phyloP scores from a whole-genome alignment of 495 filamentous ascomycete genomes.

The Darksidea phi region DNA sequence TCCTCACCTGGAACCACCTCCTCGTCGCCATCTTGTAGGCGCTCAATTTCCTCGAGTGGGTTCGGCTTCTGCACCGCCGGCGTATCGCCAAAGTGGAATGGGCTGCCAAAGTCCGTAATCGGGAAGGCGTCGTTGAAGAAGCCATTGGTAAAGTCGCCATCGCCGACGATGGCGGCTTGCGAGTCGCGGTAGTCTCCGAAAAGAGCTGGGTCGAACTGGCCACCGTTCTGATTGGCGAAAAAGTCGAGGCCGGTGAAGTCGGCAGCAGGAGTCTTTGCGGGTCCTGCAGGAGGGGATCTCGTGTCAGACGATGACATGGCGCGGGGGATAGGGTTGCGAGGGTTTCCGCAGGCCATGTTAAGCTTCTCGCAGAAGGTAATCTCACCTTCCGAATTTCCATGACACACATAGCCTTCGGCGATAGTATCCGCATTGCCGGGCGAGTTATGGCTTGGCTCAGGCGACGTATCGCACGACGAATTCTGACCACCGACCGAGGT shows the following conservation, averaged over 20 bases:
- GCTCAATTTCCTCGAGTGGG: slow-evolving; percentile 71
- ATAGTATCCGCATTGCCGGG: slow-evolving; percentile 59
- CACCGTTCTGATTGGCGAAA: slow-evolving; percentile 79
- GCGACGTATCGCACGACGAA: slow-evolving; percentile 86
- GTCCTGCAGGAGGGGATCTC: slow-evolving; percentile 36
- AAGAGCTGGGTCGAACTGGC: slow-evolving; percentile 85
- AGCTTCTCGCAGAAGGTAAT: slow-evolving; percentile 66
- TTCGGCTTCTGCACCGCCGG: slow-evolving; percentile 60
- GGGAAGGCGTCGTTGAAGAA: slow-evolving; percentile 92
- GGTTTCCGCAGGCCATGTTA: slow-evolving; percentile 70
- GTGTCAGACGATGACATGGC: slow-evolving; percentile 41
- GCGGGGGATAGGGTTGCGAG: slow-evolving; percentile 64
- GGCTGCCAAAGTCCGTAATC: slow-evolving; percentile 68
- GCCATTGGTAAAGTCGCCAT: slow-evolving; percentile 63
- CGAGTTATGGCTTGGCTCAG: slow-evolving; percentile 62
- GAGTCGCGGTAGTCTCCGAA: slow-evolving; percentile 94
- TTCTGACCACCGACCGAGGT: slow-evolving; percentile 59
- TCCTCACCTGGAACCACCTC: slow-evolving; percentile 63
- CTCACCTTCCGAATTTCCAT: slow-evolving; percentile 55
- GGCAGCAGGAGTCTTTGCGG: slow-evolving; percentile 37
- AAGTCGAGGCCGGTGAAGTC: slow-evolving; percentile 61
- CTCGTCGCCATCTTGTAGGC: slow-evolving; percentile 64
- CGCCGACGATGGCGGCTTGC: slow-evolving; percentile 66
- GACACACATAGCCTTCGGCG: slow-evolving; percentile 50
- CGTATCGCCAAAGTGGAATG: slow-evolving; percentile 64